Base-by-base conservation (phyloP, 768 basidiomycete genomes). In the Tylopilus vinaceipallidus region DNA sequence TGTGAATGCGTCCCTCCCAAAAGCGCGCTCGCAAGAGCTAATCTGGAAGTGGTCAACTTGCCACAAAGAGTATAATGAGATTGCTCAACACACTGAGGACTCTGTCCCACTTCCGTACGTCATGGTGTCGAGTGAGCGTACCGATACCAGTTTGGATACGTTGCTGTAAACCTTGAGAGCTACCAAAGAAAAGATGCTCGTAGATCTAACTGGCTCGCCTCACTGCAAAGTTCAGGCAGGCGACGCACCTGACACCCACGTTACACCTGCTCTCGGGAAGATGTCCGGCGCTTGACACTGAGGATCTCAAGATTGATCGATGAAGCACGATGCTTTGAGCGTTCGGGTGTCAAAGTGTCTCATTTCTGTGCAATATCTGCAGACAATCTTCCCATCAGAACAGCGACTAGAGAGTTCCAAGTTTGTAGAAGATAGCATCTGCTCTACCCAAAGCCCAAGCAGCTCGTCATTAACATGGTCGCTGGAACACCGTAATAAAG, bases 351-450 rank as follows among this genome's bases (percentile, higher is more conserved):
- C n/a, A n/a, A n/a, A 4, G 33, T 34, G 6, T 8, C 6, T 34
- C 33, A 40, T 3, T 34, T 24, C 12, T 34, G 14, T 23, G 14
- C 23, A 47, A 38, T 26, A 22, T 47, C 5, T 29, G 47, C 3
- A 48, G 10, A 19, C 47, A 17, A 19, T 20, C n/a, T 26, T 11
- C 30, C n/a, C 2, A 24, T 17, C 26, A 16, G 33, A 20, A 14
- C 14, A 27, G 17, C 14, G 14, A 34, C 10, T 14, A 19, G 26
- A 16, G 22, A 26, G 6, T 4, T 29, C 8, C 16, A 42, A 33
- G 14, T 3, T 47, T 40, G 10, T 48, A 39, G 47, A 48, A 48
- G 20, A 29, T 26, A 45, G 45, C 26, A 20, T 23, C 35, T 45
- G 17, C 24, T 13, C 3, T 23, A 37, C 26, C 26, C n/a, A 3